A percentile compares a stretch with the other conserved stretches of the same genome.
Conservation (phyloP, 1,284 basidiomycete species). For the Tylopilus sp. region DNA sequence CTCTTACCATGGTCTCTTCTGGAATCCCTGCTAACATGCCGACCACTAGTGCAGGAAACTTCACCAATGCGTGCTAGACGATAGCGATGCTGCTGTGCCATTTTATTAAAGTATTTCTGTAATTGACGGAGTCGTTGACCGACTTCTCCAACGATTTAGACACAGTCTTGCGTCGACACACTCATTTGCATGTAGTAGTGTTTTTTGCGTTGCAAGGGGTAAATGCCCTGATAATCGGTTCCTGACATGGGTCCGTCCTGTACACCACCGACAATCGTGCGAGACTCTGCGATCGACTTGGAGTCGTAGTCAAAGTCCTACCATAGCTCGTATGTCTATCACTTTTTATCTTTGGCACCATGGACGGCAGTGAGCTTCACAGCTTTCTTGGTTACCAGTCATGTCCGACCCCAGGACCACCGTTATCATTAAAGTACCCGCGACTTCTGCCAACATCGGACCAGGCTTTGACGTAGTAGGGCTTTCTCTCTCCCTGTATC, state of each 20-base stretch:
- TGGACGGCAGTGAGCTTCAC: background rate
- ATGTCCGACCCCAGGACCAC: slow-evolving; percentile 22
- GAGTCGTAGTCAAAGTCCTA: no score
- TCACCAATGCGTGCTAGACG: slow-evolving; percentile 8
- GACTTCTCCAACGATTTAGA: background rate
- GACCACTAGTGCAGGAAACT: slow-evolving; percentile 2
- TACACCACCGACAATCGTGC: background rate
- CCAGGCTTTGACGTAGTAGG: slow-evolving; percentile 99
- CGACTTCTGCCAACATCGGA: slow-evolving; percentile 97
- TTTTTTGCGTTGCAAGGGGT: background rate
- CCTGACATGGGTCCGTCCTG: no score
- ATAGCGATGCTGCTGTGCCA: background rate
- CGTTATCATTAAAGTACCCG: slow-evolving; percentile 84
- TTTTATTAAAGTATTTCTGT: background rate
- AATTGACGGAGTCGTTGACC: slow-evolving; percentile 10
- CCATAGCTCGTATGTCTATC: slow-evolving; percentile 6
- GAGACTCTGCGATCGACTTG: background rate
- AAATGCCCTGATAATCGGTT: no score
- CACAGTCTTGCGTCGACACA: slow-evolving; percentile 12
- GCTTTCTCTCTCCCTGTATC: slow-evolving; percentile 87
- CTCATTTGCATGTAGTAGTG: background rate
- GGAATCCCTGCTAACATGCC: background rate
- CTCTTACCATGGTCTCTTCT: background rate
- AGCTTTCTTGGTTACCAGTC: slow-evolving; percentile 10
- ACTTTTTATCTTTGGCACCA: background rate